Conservation (phyloP, 208 protist species). For the Trichomonas vaginalis region DNA sequence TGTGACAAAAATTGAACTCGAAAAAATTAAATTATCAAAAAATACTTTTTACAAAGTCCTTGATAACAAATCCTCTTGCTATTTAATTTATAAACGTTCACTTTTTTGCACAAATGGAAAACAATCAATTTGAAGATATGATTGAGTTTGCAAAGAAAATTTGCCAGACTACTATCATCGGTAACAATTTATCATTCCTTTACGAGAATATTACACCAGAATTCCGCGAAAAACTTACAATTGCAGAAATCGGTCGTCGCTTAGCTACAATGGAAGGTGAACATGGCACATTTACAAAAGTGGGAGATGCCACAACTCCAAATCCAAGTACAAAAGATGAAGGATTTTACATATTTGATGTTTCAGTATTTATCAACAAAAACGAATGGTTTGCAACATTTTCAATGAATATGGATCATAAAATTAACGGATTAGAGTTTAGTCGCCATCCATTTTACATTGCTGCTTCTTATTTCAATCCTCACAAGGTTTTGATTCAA, state of each 20-base stretch:
- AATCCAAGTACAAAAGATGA: neutral
- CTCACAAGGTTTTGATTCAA: neutral
- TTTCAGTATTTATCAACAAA: neutral
- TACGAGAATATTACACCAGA: neutral
- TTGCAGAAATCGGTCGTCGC: neutral
- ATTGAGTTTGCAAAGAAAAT: neutral
- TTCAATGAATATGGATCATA: neutral
- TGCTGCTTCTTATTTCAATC: neutral
- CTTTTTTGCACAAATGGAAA: neutral
- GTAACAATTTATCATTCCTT: neutral
- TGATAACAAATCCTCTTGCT: too few species aligned
- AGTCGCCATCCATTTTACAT: neutral
- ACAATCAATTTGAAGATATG: neutral
- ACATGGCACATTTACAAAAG: neutral
- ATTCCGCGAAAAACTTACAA: neutral
- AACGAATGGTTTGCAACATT: neutral
- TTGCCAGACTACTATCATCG: neutral
- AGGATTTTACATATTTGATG: neutral
- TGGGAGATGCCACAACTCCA: neutral
- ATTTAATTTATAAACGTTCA: too few species aligned
- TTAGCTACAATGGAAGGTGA: neutral
- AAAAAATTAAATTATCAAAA: too few species aligned
- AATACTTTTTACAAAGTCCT: too few species aligned
- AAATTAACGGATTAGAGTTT: constrained; percentile 5
- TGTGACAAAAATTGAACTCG: too few species aligned